Evolutionary conservation across 2,329 filamentous ascomycete species (phyloP).

Genomic region (Paecilomyces sp.): DNA sequence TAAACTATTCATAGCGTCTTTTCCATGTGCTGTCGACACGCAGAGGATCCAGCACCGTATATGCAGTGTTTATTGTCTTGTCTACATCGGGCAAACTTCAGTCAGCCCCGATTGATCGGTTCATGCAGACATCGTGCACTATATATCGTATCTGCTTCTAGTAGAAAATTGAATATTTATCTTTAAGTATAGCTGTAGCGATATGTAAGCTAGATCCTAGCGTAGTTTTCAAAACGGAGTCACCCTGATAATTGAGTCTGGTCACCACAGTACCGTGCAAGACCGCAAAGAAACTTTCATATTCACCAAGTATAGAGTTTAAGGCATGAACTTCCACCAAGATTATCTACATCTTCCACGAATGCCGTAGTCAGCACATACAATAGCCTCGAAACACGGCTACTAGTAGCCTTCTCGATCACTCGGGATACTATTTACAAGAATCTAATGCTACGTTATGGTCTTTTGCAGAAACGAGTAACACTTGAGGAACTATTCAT

Average conservation of each 20-base stretch:
- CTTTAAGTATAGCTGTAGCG: background rate
- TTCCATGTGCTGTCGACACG: background rate
- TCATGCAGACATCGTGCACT: background rate
- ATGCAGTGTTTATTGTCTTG: background rate
- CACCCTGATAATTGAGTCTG: too few species aligned
- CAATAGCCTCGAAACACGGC: too few species aligned
- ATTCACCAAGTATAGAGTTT: too few species aligned
- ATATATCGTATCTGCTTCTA: background rate
- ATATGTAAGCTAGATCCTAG: background rate
- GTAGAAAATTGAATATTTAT: background rate
- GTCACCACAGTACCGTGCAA: too few species aligned
- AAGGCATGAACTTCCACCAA: too few species aligned
- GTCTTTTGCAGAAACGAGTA: background rate
- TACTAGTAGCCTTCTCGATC: too few species aligned
- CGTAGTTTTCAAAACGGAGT: background rate
- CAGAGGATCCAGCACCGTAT: background rate
- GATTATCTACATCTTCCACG: too few species aligned
- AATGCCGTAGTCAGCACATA: too few species aligned
- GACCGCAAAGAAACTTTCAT: too few species aligned
- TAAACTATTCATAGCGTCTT: background rate
- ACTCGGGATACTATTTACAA: too few species aligned
- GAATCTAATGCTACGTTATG: too few species aligned
- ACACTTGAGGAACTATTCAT: background rate
- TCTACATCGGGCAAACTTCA: background rate
- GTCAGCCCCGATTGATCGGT: background rate